These are phyloP conservation scores for Cladosporium sp. DNA, from an alignment of 2,329 filamentous ascomycete genomes.

Conservation along the genomic window DNA sequence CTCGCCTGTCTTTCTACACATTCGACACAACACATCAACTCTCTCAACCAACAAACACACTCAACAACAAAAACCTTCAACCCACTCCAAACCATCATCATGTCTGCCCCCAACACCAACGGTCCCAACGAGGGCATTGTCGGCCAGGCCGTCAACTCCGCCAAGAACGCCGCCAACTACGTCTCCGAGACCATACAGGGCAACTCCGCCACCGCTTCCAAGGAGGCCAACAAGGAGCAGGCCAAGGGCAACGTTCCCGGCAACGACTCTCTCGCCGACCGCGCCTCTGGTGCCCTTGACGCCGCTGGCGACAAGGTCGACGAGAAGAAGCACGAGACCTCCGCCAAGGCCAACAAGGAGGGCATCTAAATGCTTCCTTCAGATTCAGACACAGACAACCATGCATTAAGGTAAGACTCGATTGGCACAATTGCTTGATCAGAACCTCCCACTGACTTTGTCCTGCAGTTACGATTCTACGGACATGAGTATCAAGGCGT, in stretches of 20 bases:
- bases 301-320: constrained; percentile 51
- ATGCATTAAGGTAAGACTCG: no score
- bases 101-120: constrained; percentile 43
- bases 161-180: constrained; percentile 61
- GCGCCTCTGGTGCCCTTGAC: constrained; percentile 50
- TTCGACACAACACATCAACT: constrained; percentile 8
- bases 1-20: background rate
- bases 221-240: constrained; percentile 64
- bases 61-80: constrained; percentile 18
- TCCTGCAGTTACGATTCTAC: background rate
- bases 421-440: no score
- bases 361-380: constrained; percentile 21
- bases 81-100: constrained; percentile 28
- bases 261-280: constrained; percentile 51
- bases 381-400: no score
- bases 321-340: constrained; percentile 48
- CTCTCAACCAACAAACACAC: constrained; percentile 8
- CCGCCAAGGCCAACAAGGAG: constrained; percentile 48
- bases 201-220: constrained; percentile 52
- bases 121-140: constrained; percentile 42
- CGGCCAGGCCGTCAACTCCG: constrained; percentile 37
- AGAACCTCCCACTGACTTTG: no score
- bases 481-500: no score
- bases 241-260: constrained; percentile 56
- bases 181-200: constrained; percentile 62